Conservation (phyloP, 2,329 filamentous ascomycete genomes). For the Diaporthe citriasiana region DNA sequence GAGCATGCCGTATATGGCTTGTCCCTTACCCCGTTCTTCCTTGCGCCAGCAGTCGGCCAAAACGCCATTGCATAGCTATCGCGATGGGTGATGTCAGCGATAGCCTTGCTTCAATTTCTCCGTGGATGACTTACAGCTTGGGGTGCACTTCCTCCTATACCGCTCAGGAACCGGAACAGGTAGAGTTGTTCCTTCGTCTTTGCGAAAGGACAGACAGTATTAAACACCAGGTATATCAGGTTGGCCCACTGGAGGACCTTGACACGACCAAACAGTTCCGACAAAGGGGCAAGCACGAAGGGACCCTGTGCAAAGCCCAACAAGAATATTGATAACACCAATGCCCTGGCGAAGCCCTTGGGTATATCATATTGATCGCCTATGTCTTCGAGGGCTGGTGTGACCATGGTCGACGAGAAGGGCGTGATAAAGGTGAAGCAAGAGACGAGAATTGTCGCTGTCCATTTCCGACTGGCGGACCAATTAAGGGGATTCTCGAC, state of each 20-base stretch:
- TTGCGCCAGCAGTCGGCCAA: slow-evolving; percentile 60
- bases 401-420: slow-evolving; percentile 37
- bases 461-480: slow-evolving; percentile 33
- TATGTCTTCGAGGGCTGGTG: slow-evolving; percentile 27
- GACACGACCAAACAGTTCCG: slow-evolving; percentile 52
- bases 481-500: slow-evolving; percentile 35
- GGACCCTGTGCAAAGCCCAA: slow-evolving; percentile 34
- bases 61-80: slow-evolving; percentile 50
- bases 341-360: slow-evolving; percentile 12
- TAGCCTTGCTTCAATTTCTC: fast-evolving
- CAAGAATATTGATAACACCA: slow-evolving; percentile 25
- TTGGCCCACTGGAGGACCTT: slow-evolving; percentile 50
- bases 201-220: slow-evolving; percentile 47
- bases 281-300: slow-evolving; percentile 54
- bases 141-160: slow-evolving; percentile 49
- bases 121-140: slow-evolving; percentile 3
- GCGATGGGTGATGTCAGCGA: not conserved
- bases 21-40: slow-evolving; percentile 58
- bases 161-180: slow-evolving; percentile 50
- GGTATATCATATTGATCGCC: slow-evolving; percentile 27
- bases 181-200: slow-evolving; percentile 47
- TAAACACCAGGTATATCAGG: slow-evolving; percentile 49
- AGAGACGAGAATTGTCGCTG: slow-evolving; percentile 31
- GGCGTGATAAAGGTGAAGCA: slow-evolving; percentile 39
- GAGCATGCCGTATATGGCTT: slow-evolving; percentile 57